phyloP scores from a whole-genome alignment of 164 flowering plant species.

The Vitis riparia region DNA sequence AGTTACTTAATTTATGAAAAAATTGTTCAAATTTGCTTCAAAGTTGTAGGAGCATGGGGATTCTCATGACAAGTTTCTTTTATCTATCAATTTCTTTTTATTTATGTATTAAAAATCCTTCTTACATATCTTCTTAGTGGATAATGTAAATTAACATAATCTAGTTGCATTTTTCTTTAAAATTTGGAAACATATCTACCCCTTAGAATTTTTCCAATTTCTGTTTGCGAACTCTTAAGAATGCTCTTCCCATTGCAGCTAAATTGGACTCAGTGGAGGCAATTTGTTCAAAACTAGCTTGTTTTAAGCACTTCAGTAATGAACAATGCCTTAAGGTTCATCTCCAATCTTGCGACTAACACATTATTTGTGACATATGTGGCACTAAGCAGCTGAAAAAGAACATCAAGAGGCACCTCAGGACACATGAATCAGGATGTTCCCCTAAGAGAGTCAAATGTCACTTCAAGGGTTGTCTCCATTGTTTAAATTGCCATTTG shows the following conservation, averaged over 20 bases:
- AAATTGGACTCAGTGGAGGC: slow-evolving; percentile 68
- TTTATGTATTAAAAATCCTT: too few relatives aligned
- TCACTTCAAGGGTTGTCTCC: slow-evolving; percentile 47
- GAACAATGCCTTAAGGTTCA: slow-evolving; percentile 73
- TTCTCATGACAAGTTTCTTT: slow-evolving; percentile 68
- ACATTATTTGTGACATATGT: slow-evolving; percentile 71
- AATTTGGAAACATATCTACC: neutral
- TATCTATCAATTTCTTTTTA: neutral
- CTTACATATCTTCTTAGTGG: too few relatives aligned
- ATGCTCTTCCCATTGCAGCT: slow-evolving; percentile 40
- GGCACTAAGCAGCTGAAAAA: slow-evolving; percentile 72
- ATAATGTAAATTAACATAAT: too few relatives aligned
- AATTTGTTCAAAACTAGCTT: slow-evolving; percentile 71
- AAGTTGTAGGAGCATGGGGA: slow-evolving; percentile 65
- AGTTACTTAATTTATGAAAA: slow-evolving; percentile 26
- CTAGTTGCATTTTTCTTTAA: neutral
- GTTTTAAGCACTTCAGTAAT: slow-evolving; percentile 68
- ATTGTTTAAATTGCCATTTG: too few relatives aligned
- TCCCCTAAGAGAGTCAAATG: slow-evolving; percentile 41
- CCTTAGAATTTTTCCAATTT: neutral
- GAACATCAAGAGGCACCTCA: slow-evolving; percentile 69
- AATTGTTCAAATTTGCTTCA: slow-evolving; percentile 66
- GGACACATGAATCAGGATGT: slow-evolving; percentile 39
- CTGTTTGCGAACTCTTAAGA: neutral
- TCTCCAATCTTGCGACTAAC: slow-evolving; percentile 49